Evolutionary conservation across 306 rosid genomes (phyloP), one percentile per base, ranked within the genome.

Genomic region (Hippophae tibetana): DNA sequence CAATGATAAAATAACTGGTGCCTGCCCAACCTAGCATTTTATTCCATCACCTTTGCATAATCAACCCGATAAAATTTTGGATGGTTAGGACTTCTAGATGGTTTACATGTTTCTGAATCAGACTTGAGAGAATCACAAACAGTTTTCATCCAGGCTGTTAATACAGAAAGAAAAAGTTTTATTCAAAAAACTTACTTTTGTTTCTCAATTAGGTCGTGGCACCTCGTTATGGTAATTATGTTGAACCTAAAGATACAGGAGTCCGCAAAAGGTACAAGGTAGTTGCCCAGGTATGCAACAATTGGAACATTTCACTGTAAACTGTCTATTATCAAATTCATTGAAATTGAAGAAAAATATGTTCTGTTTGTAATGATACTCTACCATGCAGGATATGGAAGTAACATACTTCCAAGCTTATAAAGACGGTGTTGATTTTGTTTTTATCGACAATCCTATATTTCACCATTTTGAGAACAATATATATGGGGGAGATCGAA

Each of bases 381-480:
- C 74, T 54, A 46, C 69, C 73, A 76, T 70, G 66, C 88, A 92
- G 99, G 84, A 92, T 62, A 38, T 76, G 62, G 97, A 92, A 86
- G 96, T 92, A 18, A 10, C 54, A 25, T 92, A 75, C 72, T 92
- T 71, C 80, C 96, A 86, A 0, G 66, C 88, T 49, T 92, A 73
- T 65, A 72, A 85, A 12, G 99, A 92, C 72, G 96, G 96, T 31
- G 97, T 92, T 8, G 99, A 92, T 72, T 84, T 82, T 49, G 88
- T 92, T 68, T 92, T 92, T 69, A 66, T 92, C 52, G 95, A 86
- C 27, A 74, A 74, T 73, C 77, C 68, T 65, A 25, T 48, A 13
- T 86, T 83, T 65, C 90, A 72, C 61, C 72, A 86, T 68, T 47
- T 75, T 63, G 81, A 71, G 71, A 43, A 64, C 2, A 70, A 84